A percentile compares a stretch with the other conserved stretches of the same genome.
These are phyloP conservation scores for Sedum album DNA, from an alignment of 164 flowering plant species.

Conservation along the genomic window DNA sequence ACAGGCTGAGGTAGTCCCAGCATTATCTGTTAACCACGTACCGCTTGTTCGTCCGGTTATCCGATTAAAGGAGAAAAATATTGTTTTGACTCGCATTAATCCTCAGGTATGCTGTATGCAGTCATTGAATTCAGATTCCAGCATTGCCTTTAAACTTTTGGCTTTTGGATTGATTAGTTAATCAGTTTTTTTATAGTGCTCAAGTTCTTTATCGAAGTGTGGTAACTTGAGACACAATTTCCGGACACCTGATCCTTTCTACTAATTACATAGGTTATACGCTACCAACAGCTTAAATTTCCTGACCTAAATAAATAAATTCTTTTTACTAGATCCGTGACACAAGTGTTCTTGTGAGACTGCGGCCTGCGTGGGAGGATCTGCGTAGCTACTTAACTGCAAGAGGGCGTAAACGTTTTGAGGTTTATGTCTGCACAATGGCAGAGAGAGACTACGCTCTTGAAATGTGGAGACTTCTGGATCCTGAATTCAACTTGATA, in stretches of 20 bases:
- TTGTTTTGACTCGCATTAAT: constrained; percentile 90
- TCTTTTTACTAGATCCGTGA: constrained; percentile 62
- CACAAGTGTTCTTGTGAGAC: constrained; percentile 94
- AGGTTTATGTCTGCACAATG: constrained; percentile 98
- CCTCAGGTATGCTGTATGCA: constrained; percentile 69
- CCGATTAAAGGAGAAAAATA: constrained; percentile 78
- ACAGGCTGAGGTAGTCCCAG: constrained; percentile 79
- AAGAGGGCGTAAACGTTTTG: constrained; percentile 91
- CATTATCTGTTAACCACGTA: constrained; percentile 77
- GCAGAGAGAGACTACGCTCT: constrained; percentile 97
- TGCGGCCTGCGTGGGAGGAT: constrained; percentile 98
- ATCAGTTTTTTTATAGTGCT: background rate
- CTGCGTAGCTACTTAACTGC: constrained; percentile 84
- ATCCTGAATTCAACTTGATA: constrained; percentile 78
- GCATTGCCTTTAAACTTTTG: background rate
- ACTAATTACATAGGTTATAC: background rate
- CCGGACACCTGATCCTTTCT: background rate
- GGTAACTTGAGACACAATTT: background rate
- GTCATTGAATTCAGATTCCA: background rate
- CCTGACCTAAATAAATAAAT: constrained; percentile 11
- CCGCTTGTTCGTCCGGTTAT: constrained; percentile 78
- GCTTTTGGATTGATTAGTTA: background rate
- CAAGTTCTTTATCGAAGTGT: background rate
- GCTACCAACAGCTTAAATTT: background rate
- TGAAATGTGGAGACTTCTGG: constrained; percentile 99